These are phyloP conservation scores for Sugiyamaella neomexicana DNA, from an alignment of 1,139 yeast species.

Conservation along the genomic window DNA sequence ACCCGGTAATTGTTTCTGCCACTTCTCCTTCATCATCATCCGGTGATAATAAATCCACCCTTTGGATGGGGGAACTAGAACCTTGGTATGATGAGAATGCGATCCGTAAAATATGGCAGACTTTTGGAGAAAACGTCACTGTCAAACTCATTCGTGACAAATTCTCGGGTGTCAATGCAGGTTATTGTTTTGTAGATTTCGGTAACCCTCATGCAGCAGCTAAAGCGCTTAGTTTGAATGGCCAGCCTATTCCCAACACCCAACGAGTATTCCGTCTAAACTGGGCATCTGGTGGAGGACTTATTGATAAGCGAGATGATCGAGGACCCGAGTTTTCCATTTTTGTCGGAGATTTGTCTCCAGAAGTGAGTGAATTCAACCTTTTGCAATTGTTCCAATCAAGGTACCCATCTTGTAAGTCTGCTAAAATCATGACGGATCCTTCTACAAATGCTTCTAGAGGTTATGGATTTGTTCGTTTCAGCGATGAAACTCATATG, in stretches of 20 bases:
- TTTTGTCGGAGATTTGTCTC: constrained; percentile 83
- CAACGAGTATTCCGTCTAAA: constrained; percentile 68
- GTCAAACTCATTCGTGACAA: constrained; percentile 64
- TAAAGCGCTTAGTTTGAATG: constrained; percentile 67
- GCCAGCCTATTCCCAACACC: constrained; percentile 63
- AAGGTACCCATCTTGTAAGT: constrained; percentile 71
- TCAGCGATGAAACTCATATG: constrained; percentile 68
- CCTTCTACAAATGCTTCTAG: constrained; percentile 72
- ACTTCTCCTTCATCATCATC: constrained; percentile 9
- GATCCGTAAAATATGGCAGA: constrained; percentile 66
- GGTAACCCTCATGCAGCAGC: constrained; percentile 63
- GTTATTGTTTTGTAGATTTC: constrained; percentile 87
- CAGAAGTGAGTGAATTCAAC: constrained; percentile 72
- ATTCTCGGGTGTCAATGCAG: constrained; percentile 54
- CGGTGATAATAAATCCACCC: constrained; percentile 34
- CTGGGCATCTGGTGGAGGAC: constrained; percentile 80
- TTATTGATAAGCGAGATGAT: constrained; percentile 39
- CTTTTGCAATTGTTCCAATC: constrained; percentile 68
- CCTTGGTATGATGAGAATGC: constrained; percentile 78
- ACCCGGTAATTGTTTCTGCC: background rate
- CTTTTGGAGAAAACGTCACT: constrained; percentile 50
- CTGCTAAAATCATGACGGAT: constrained; percentile 86
- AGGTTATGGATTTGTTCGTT: constrained; percentile 92
- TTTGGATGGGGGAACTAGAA: constrained; percentile 97
- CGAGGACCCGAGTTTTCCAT: constrained; percentile 62